Evolutionary conservation across 2,329 filamentous ascomycete species (phyloP).

Genomic region (Dactylonectria macrodidyma): DNA sequence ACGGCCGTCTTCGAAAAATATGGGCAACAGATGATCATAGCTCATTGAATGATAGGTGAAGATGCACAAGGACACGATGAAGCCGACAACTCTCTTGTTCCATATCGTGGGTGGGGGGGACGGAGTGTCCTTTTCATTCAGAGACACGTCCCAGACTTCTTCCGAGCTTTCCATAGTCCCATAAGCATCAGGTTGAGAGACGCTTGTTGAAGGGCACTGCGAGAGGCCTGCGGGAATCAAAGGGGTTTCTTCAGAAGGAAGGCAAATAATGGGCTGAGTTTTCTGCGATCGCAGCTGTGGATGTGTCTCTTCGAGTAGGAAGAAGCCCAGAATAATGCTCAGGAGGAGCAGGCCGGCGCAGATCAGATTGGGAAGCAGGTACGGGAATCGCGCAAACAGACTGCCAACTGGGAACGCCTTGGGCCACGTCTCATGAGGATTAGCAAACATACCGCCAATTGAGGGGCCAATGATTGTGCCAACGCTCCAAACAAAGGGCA

Average conservation of each 20-base stretch:
- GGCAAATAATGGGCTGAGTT: slow-evolving; percentile 63
- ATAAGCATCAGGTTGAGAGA: slow-evolving; percentile 84
- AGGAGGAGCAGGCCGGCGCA: slow-evolving; percentile 83
- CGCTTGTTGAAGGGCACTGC: slow-evolving; percentile 76
- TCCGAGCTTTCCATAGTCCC: slow-evolving; percentile 71
- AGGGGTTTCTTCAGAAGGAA: slow-evolving; percentile 77
- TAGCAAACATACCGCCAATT: slow-evolving; percentile 89
- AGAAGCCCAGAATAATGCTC: slow-evolving; percentile 85
- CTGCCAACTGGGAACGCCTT: slow-evolving; percentile 75
- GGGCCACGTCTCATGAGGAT: slow-evolving; percentile 83
- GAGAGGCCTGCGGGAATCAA: slow-evolving; percentile 82
- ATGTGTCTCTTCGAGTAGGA: slow-evolving; percentile 90
- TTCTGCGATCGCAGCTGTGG: slow-evolving; percentile 79
- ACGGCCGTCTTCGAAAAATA: slow-evolving; percentile 88
- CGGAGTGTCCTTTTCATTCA: slow-evolving; percentile 52
- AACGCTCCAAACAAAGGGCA: slow-evolving; percentile 95
- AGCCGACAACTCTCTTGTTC: slow-evolving; percentile 77
- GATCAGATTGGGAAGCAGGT: slow-evolving; percentile 89
- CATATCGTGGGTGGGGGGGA: slow-evolving; percentile 60
- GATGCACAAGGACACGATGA: slow-evolving; percentile 87
- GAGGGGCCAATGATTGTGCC: slow-evolving; percentile 91
- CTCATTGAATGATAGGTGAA: slow-evolving; percentile 98
- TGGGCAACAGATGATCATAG: slow-evolving; percentile 91
- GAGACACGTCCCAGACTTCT: slow-evolving; percentile 40
- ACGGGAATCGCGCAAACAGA: slow-evolving; percentile 85